Evolutionary conservation across 2,329 filamentous ascomycete species (phyloP).

Genomic region (Massarina eburnea): DNA sequence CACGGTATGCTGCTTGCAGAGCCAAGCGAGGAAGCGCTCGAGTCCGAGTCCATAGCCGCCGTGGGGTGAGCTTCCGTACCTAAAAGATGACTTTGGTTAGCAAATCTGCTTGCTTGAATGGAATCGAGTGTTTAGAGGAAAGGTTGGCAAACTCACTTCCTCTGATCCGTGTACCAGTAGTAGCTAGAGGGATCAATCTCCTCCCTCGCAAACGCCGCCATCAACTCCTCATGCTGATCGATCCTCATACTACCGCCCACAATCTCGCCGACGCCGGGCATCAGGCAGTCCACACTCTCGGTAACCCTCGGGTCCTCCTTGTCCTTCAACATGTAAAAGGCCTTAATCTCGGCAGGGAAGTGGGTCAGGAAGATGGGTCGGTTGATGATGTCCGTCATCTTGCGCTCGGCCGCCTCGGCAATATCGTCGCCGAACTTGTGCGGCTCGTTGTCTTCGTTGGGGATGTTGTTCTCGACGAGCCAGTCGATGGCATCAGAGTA

Average conservation of each 20-base stretch:
- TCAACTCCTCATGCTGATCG: conserved; percentile 79
- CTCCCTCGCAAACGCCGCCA: conserved; percentile 84
- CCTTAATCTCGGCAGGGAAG: conserved; percentile 97
- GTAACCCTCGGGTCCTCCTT: conserved; percentile 77
- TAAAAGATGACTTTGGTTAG: conserved; percentile 40
- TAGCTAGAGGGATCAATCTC: conserved; percentile 82
- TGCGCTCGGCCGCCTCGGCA: conserved; percentile 92
- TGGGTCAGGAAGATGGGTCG: conserved; percentile 93
- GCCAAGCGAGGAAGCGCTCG: conserved; percentile 74
- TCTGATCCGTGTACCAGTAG: conserved; percentile 98
- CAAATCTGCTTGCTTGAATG: background rate
- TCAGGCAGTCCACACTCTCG: conserved; percentile 82
- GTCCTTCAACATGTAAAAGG: conserved; percentile 98
- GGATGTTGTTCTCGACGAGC: conserved; percentile 86
- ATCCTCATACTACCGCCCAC: conserved; percentile 97
- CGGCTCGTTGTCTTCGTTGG: conserved; percentile 87
- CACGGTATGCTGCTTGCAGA: conserved; percentile 67
- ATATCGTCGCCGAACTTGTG: conserved; percentile 97
- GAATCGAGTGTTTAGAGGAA: background rate
- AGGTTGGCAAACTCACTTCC: conserved; percentile 72
- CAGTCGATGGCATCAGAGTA: conserved; percentile 94
- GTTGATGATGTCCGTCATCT: conserved; percentile 97
- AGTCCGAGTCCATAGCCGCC: conserved; percentile 91
- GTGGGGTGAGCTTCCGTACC: conserved; percentile 89
- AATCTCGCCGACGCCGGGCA: conserved; percentile 97